Conservation (phyloP, 805 yeast genomes). For the Kodamaea nitidulidarum region DNA sequence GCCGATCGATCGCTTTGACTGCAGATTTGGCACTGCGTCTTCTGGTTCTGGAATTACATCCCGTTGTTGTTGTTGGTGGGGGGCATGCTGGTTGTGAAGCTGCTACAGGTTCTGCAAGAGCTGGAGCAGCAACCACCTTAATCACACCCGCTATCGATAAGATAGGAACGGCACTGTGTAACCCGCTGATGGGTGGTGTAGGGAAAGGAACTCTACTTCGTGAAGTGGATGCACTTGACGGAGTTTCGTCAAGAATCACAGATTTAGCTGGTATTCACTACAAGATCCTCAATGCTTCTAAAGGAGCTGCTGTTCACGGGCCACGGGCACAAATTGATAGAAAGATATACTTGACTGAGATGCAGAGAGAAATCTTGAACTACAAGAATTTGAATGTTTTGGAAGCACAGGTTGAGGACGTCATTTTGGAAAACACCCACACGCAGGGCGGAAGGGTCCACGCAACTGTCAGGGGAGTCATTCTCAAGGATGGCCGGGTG, state of each 20-base stretch:
- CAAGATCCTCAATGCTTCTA: conserved; percentile 76
- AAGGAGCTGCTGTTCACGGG: conserved; percentile 98
- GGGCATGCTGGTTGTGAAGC: conserved; percentile 99
- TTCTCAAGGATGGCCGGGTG: conserved; percentile 63
- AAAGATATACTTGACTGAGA: conserved; percentile 65
- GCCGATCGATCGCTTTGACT: conserved; percentile 15
- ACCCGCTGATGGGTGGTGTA: conserved; percentile 97
- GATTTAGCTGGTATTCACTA: conserved; percentile 92
- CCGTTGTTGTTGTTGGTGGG: conserved; percentile 90
- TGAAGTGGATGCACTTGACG: conserved; percentile 96
- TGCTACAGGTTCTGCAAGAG: conserved; percentile 84
- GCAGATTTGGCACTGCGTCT: conserved; percentile 18
- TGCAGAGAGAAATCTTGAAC: conserved; percentile 62
- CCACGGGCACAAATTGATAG: conserved; percentile 97
- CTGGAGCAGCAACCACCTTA: conserved; percentile 67
- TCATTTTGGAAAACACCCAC: conserved; percentile 53
- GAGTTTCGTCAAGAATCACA: conserved; percentile 80
- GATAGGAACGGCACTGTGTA: conserved; percentile 93
- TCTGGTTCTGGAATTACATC: conserved; percentile 26
- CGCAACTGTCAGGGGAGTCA: conserved; percentile 63
- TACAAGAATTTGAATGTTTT: conserved; percentile 56
- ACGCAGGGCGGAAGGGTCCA: conserved; percentile 32
- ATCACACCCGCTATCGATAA: conserved; percentile 72
- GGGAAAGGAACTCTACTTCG: conserved; percentile 91
- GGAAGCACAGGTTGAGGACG: conserved; percentile 80